phyloP scores from a whole-genome alignment of 2,329 filamentous ascomycete species.

The Xylaria polymorpha region DNA sequence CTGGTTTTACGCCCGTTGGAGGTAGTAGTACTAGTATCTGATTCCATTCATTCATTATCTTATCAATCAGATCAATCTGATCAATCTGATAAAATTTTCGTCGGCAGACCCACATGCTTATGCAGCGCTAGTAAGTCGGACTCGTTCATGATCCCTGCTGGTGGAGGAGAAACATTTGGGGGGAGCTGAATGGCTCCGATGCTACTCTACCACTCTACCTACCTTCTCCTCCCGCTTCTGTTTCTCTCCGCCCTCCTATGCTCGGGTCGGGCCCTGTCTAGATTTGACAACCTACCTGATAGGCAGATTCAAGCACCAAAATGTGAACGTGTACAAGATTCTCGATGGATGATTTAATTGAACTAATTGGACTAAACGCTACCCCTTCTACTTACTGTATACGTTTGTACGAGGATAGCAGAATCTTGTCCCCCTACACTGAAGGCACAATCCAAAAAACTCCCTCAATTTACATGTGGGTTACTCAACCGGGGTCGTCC shows the following conservation, averaged over 20 bases:
- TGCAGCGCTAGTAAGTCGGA: constrained; percentile 20
- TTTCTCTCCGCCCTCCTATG: not conserved
- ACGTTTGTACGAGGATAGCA: not conserved
- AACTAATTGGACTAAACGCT: not conserved
- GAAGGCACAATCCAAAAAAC: constrained; percentile 11
- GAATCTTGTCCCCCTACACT: not conserved
- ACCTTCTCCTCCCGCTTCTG: constrained; percentile 3
- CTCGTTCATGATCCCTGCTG: constrained; percentile 13
- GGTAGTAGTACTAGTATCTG: constrained; percentile 19
- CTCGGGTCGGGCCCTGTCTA: not conserved
- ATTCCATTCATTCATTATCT: constrained; percentile 34
- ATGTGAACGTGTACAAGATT: not conserved
- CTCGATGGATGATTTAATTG: not conserved
- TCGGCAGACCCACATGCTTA: constrained; percentile 14
- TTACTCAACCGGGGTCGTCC: constrained; percentile 22
- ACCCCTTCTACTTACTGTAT: too few relatives aligned
- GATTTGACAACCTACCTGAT: not conserved
- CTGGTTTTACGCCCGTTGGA: not conserved
- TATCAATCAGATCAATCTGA: constrained; percentile 39
- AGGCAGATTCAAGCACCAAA: not conserved
- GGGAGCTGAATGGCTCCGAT: constrained; percentile 14
- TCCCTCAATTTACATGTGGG: not conserved
- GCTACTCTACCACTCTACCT: not conserved
- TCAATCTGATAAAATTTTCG: constrained; percentile 44
- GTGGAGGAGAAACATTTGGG: not conserved